Percentiles rank a stretch among this genome's conserved stretches.
Evolutionary conservation across 2,329 filamentous ascomycete genomes (phyloP).

Genomic region (Ophiostoma sp.): DNA sequence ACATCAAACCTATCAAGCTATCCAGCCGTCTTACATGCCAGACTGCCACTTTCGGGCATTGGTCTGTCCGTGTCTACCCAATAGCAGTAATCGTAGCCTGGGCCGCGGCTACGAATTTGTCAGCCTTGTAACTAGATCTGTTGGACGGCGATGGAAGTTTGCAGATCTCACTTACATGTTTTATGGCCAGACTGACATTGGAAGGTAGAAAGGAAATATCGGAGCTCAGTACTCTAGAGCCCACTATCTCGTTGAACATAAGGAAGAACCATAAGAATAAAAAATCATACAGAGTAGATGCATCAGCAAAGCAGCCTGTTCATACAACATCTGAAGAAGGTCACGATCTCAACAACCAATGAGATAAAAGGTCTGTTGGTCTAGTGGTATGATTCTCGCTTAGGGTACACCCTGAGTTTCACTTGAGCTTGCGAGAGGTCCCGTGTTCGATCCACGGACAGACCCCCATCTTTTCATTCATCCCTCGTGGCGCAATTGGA

Average conservation of each 20-base stretch:
- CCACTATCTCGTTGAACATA: background rate
- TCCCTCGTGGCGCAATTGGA: constrained; percentile 17
- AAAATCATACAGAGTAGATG: background rate
- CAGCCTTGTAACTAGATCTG: background rate
- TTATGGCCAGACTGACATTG: too few species aligned
- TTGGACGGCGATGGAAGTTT: background rate
- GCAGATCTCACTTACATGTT: background rate
- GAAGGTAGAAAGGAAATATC: background rate
- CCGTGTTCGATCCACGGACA: constrained; percentile 17
- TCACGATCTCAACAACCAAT: background rate
- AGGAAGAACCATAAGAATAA: background rate
- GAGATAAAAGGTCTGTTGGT: constrained; percentile 32
- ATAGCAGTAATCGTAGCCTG: background rate
- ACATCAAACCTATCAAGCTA: background rate
- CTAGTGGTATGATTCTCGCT: constrained; percentile 64
- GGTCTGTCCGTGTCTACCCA: background rate
- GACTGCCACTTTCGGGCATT: background rate
- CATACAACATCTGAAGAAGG: background rate
- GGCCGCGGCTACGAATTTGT: background rate
- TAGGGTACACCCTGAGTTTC: constrained; percentile 41
- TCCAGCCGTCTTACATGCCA: background rate
- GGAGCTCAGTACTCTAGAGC: background rate
- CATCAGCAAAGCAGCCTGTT: background rate
- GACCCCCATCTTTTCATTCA: constrained; percentile 15
- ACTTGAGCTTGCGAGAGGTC: constrained; percentile 16